Evolutionary conservation across 164 flowering plant species (phyloP).

Genomic region (Echeveria elegans): DNA sequence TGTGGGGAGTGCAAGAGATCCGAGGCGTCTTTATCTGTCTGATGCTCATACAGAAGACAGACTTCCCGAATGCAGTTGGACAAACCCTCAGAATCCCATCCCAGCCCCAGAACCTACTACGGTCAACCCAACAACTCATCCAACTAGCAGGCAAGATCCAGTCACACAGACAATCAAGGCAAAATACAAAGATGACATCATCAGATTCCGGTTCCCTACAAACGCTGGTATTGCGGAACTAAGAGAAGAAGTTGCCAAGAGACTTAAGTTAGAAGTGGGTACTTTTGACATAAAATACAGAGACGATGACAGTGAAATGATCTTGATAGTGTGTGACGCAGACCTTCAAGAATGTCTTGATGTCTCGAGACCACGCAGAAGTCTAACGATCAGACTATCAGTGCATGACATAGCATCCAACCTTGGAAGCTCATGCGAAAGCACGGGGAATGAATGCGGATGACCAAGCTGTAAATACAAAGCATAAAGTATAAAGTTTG

Average conservation of each 20-base stretch:
- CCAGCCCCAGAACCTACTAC: slow-evolving; percentile 16
- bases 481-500: not conserved
- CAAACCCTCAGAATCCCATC: slow-evolving; percentile 21
- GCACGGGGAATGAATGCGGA: slow-evolving; percentile 52
- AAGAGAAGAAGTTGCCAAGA: slow-evolving; percentile 78
- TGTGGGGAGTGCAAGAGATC: slow-evolving; percentile 80
- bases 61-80: slow-evolving; percentile 33
- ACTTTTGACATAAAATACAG: slow-evolving; percentile 77
- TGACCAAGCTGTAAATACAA: slow-evolving; percentile 15
- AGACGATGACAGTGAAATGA: slow-evolving; percentile 90
- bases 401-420: slow-evolving; percentile 51
- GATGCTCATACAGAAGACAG: slow-evolving; percentile 40
- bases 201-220: slow-evolving; percentile 52
- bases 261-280: slow-evolving; percentile 76
- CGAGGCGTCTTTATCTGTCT: slow-evolving; percentile 51
- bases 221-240: slow-evolving; percentile 47
- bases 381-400: slow-evolving; percentile 49
- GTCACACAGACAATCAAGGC: slow-evolving; percentile 66
- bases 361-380: slow-evolving; percentile 43
- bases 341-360: slow-evolving; percentile 87
- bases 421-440: slow-evolving; percentile 90
- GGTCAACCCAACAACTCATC: slow-evolving; percentile 17
- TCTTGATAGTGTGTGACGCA: slow-evolving; percentile 69
- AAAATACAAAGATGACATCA: slow-evolving; percentile 64
- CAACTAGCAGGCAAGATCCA: slow-evolving; percentile 32